These are phyloP conservation scores for Fusarium agapanthi DNA, from an alignment of 2,329 filamentous ascomycete species.

Conservation along the genomic window DNA sequence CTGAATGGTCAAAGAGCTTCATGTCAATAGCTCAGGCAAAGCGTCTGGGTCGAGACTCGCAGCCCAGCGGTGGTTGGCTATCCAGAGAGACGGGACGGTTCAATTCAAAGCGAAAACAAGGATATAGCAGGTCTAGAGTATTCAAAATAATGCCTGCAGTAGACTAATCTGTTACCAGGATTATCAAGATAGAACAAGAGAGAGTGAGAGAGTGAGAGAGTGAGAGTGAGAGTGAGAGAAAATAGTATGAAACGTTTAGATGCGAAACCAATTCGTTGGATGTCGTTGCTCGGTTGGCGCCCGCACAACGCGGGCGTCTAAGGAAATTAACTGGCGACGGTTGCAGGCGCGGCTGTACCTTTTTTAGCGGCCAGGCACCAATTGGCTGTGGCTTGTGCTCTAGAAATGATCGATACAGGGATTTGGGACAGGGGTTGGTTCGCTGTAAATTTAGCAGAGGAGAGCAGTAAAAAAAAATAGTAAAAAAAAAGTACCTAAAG, in stretches of 20 bases:
- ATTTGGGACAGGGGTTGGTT: slow-evolving; percentile 19
- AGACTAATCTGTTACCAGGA: background rate
- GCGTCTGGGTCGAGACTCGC: slow-evolving; percentile 15
- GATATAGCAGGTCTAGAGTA: slow-evolving; percentile 7
- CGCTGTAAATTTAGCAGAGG: background rate
- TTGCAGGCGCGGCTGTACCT: slow-evolving; percentile 37
- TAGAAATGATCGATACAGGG: slow-evolving; percentile 18
- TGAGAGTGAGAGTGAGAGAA: too few species aligned
- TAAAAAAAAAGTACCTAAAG: background rate
- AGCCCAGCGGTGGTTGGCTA: slow-evolving; percentile 15
- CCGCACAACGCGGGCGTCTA: slow-evolving; percentile 29
- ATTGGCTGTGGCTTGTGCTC: slow-evolving; percentile 28
- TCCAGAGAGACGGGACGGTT: slow-evolving; percentile 7
- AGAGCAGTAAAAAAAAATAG: background rate
- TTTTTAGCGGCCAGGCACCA: slow-evolving; percentile 6
- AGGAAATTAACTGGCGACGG: slow-evolving; percentile 28
- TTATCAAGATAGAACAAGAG: background rate
- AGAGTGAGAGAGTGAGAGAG: too few species aligned
- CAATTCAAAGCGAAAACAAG: background rate
- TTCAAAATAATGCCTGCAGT: slow-evolving; percentile 2
- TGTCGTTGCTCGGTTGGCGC: slow-evolving; percentile 29
- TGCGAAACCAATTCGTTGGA: slow-evolving; percentile 26
- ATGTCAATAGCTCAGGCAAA: background rate
- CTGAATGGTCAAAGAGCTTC: slow-evolving; percentile 23
- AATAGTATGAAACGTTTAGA: slow-evolving; percentile 14